Conservation (phyloP, 1,139 yeast species). For the Candida sp. region DNA sequence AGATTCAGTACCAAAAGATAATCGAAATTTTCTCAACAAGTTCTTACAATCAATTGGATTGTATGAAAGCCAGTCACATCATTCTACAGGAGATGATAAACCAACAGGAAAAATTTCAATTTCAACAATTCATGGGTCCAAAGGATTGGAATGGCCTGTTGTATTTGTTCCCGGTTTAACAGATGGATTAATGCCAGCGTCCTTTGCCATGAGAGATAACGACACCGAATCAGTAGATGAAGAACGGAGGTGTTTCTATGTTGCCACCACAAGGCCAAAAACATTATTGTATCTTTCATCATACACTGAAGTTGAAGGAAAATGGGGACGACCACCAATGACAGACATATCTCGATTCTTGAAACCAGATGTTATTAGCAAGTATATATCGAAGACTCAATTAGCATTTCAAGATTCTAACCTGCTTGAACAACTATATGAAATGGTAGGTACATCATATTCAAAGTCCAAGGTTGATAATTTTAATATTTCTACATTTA, state of each 20-base stretch:
- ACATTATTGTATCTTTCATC: slow-evolving; percentile 33
- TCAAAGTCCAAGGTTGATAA: neutral
- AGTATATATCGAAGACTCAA: slow-evolving; percentile 9
- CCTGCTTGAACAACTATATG: slow-evolving; percentile 15
- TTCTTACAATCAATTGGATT: slow-evolving; percentile 63
- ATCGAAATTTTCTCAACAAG: slow-evolving; percentile 35
- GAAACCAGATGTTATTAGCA: slow-evolving; percentile 6
- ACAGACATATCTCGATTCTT: slow-evolving; percentile 31
- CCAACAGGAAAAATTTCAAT: slow-evolving; percentile 32
- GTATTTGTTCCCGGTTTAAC: slow-evolving; percentile 76
- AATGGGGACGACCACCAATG: slow-evolving; percentile 19
- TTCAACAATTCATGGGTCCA: slow-evolving; percentile 88
- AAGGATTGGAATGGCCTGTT: slow-evolving; percentile 94
- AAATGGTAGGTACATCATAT: slow-evolving; percentile 8
- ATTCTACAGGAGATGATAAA: slow-evolving; percentile 8
- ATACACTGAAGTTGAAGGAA: slow-evolving; percentile 19
- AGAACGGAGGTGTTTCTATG: slow-evolving; percentile 82
- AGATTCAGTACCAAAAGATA: slow-evolving; percentile 15
- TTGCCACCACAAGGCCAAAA: slow-evolving; percentile 85
- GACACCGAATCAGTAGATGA: slow-evolving; percentile 50
- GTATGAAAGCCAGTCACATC: slow-evolving; percentile 30
- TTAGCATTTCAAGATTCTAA: slow-evolving; percentile 15
- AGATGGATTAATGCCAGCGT: slow-evolving; percentile 58
- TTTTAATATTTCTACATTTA: slow-evolving; percentile 1
- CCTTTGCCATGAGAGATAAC: slow-evolving; percentile 31